Base-by-base conservation (phyloP, 768 basidiomycete genomes). In the Phylloporus rhodoxanthus region DNA sequence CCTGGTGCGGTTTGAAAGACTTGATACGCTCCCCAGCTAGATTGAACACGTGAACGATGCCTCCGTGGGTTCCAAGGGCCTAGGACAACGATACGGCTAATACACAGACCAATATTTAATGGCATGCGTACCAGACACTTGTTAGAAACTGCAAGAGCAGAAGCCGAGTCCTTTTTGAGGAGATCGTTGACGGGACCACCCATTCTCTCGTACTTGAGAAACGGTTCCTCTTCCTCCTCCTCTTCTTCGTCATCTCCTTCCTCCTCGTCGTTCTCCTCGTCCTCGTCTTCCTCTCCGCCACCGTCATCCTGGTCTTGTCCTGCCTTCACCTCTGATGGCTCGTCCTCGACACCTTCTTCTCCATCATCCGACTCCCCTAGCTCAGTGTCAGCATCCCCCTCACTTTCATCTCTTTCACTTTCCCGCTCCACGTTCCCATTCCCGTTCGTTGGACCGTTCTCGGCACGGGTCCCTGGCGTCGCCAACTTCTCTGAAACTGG, bases 61-160 rank as follows among this genome's bases (percentile, higher is more conserved):
- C 95, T 43, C 78, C 80, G 65, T 97, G 94, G 2, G 95, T 96
- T 19, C 94, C 95, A 32, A 98, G 68, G 21, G 85, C 90, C 93
- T 98, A 58, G 23, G 11, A 50, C 8, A 10, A 51, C 9, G 21
- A 26, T 53, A 17, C 53, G 21, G 1, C 23, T 10, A 19, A 20
- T 41, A 37, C 6, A 46, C 28, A 1, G 19, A 13, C 4, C 8
- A 2, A 46, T 34, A n/a, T 34, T 40, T 17, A 32, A 51, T 23
- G n/a, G 14, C 5, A 17, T 34, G 37, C 64, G 42, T 56, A 91
- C 93, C 69, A 96, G 71, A 37, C 79, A 73, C 56, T 85, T 84
- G 45, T 81, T 80, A 0, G 85, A 83, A 19, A 92, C 78, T 11
- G 81, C 77, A 19, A 97, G 71, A 5, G 91, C 81, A 33, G 92